Evolutionary conservation across 2,329 filamentous ascomycete genomes (phyloP), one percentile per base, ranked within the genome.

Genomic region (Amylocarpus encephaloides): DNA sequence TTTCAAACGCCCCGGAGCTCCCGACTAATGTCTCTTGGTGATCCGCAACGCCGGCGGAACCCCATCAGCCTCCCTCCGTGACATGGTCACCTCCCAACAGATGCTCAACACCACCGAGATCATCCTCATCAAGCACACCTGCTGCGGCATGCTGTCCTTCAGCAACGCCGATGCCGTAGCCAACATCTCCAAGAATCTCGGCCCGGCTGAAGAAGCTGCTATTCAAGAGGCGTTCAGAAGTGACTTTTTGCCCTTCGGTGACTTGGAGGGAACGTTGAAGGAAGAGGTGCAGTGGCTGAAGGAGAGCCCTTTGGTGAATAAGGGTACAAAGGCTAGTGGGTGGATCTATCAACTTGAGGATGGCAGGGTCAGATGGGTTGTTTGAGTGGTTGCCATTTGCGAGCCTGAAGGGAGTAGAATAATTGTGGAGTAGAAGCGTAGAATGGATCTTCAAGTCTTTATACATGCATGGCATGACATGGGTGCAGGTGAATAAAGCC

Each of bases 301-400:
- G 66, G 72, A 65, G 46, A 78, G 73, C 43, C 76, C 76, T 48
- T 71, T 85, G 15, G 72, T 91, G 3, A 71, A 82, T 16, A 72
- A 82, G 16, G 70, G 69, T 22, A 75, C 87, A 3, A 68, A 69
- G 0, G 73, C 91, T 43, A 85, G 77, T 5, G 87, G 87, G 1
- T 92, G 86, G 79, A 69, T 91, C 2, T 91, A 90, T 68, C 82
- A 90, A 61, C 84, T 90, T 36, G 80, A 87, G 71, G 88, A 78
- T 1, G 87, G 86, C 0, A 82, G 73, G 66, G 74, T 77, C 44
- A 73, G 70, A 55, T 70, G 68, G 48, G 68, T 83, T 32, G 38
- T 47, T 43, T 51, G 38, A 46, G 22, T 26, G 7, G 4, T 26
- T 26, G 7, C 22, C 4, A 26, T 4, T 26, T 26, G 22, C 22